Conservation (phyloP, 208 protist species). For the Leishmania turanica region DNA sequence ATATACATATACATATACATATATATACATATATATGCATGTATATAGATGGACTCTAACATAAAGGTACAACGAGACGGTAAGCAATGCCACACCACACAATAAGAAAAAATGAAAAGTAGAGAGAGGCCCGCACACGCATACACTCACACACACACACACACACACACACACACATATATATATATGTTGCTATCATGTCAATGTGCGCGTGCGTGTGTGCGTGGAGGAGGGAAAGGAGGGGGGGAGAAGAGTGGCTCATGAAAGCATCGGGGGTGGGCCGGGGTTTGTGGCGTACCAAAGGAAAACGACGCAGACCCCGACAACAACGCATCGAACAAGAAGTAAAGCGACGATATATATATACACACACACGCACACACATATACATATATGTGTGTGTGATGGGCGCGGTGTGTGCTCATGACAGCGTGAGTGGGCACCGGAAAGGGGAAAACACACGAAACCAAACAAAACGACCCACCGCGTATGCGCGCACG, state of each 20-base stretch:
- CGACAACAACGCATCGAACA: not conserved
- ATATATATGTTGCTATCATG: not conserved
- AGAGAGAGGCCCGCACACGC: not conserved
- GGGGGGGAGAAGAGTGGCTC: too few relatives aligned
- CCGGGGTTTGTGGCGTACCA: too few relatives aligned
- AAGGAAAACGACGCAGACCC: too few relatives aligned
- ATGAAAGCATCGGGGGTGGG: not conserved
- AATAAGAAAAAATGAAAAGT: not conserved
- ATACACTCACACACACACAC: not conserved
- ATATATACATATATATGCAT: accelerated
- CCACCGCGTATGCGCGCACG: too few relatives aligned
- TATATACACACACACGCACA: not conserved
- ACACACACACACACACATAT: not conserved
- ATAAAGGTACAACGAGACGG: not conserved
- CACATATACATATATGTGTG: not conserved
- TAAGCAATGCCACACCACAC: not conserved
- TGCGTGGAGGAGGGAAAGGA: not conserved
- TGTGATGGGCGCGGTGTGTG: not conserved
- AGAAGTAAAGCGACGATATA: not conserved
- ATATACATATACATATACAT: too few relatives aligned
- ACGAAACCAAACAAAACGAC: not conserved
- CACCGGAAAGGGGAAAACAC: not conserved
- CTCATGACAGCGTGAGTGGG: slow-evolving; percentile 2
- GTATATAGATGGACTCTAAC: too few relatives aligned
- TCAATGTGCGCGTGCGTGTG: not conserved